Evolutionary conservation across 352 stramenopile genomes (phyloP).

Genomic region (Hyaloperonospora brassicae): DNA sequence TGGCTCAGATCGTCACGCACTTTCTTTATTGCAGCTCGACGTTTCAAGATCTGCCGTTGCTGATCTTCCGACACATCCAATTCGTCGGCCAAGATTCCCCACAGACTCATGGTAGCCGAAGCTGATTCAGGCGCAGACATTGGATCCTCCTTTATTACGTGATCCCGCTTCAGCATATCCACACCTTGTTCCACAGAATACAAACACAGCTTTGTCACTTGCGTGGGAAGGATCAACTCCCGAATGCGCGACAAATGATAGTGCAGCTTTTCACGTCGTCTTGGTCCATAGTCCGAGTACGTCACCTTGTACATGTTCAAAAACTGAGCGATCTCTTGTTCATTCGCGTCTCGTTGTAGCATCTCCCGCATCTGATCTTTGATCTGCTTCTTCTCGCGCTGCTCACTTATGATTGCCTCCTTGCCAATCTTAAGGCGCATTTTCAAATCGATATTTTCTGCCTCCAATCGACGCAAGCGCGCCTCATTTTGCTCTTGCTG

Average conservation of each 20-base stretch:
- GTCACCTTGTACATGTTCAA: constrained; percentile 80
- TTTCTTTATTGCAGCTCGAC: constrained; percentile 47
- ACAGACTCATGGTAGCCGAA: constrained; percentile 55
- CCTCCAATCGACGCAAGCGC: constrained; percentile 50
- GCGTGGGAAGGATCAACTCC: constrained; percentile 63
- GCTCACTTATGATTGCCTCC: constrained; percentile 61
- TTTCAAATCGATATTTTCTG: constrained; percentile 72
- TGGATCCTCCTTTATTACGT: constrained; percentile 50
- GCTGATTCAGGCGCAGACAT: constrained; percentile 42
- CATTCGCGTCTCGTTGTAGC: constrained; percentile 55
- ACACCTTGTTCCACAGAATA: constrained; percentile 68
- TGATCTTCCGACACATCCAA: constrained; percentile 61
- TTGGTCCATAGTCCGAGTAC: constrained; percentile 73
- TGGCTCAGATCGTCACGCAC: constrained; percentile 65
- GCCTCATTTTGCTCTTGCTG: constrained; percentile 64
- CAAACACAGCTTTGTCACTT: constrained; percentile 71
- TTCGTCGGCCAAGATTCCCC: constrained; percentile 61
- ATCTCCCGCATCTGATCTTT: constrained; percentile 77
- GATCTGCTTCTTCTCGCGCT: constrained; percentile 68
- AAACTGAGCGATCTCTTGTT: constrained; percentile 69
- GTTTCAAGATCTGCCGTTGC: constrained; percentile 57
- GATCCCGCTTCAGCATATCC: constrained; percentile 52
- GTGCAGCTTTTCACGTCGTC: constrained; percentile 59
- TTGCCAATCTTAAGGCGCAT: constrained; percentile 80
- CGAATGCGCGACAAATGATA: constrained; percentile 67